phyloP scores from a whole-genome alignment of 768 basidiomycete genomes.

The Lactarius indigo region DNA sequence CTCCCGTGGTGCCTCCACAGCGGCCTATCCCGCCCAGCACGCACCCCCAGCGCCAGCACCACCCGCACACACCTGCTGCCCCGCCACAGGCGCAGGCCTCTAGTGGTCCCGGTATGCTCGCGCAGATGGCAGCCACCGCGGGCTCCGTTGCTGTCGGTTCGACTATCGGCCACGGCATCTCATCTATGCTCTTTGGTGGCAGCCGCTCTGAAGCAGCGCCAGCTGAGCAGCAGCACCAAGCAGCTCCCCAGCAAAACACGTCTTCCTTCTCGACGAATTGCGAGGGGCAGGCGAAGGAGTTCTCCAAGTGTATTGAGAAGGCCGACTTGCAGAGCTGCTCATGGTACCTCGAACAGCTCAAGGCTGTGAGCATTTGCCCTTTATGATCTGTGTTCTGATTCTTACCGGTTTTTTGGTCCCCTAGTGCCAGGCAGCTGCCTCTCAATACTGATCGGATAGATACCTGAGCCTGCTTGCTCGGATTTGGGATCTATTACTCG shows the following conservation, averaged over 20 bases:
- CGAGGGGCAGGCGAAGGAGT: conserved; percentile 81
- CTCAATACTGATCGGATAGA: conserved; percentile 24
- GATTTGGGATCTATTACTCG: not conserved
- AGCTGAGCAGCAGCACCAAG: conserved; percentile 41
- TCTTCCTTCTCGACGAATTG: conserved; percentile 56
- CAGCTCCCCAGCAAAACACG: conserved; percentile 45
- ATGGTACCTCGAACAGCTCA: conserved; percentile 86
- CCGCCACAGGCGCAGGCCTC: conserved; percentile 34
- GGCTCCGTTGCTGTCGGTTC: conserved; percentile 89
- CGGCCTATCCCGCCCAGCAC: conserved; percentile 31
- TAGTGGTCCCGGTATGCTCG: conserved; percentile 64
- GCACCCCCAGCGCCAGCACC: conserved; percentile 39
- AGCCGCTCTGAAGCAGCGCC: conserved; percentile 41
- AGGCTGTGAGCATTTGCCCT: conserved; percentile 57
- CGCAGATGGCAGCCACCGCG: conserved; percentile 87
- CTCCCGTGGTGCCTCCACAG: conserved; percentile 29
- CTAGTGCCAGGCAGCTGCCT: conserved; percentile 26
- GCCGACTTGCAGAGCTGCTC: conserved; percentile 75
- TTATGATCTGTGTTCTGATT: not conserved
- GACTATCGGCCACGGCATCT: conserved; percentile 86
- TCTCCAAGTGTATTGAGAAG: conserved; percentile 81
- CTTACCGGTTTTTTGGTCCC: not conserved
- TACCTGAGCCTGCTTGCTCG: not conserved
- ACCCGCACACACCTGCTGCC: conserved; percentile 25
- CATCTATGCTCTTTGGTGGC: conserved; percentile 88